Evolutionary conservation across 1,139 yeast species (phyloP), one percentile per base, ranked within the genome.

Genomic region (Geotrichum siamense): DNA sequence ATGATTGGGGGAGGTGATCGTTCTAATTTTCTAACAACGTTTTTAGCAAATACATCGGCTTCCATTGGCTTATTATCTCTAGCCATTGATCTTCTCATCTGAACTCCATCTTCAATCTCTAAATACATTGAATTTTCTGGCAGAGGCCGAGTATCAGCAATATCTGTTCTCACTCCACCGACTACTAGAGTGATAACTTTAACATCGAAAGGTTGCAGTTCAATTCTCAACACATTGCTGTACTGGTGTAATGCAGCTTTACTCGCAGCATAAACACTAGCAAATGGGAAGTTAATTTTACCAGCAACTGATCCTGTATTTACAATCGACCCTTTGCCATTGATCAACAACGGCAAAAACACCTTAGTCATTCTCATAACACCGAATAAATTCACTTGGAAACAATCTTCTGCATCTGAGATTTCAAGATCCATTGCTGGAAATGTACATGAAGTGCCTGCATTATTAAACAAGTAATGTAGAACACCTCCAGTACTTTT

Each of bases 211-310:
- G 89, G 85, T 56, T 74, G 75, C 70, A 84, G 59, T 62, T 84
- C 94, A 28, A 80, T 57, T 38, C 81, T 75, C 45, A 83, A 66
- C 1, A 72, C 71, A 41, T 74, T 70, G 1, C 84, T 82, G 58
- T 78, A 84, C 49, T 74, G 78, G 56, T 81, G 85, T 44, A 84
- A 74, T 1, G 93, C 93, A 2, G 93, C 86, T 57, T 84, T 84
- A 1, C 82, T 63, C 1, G 89, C 71, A n/a, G 79, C 71, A 58
- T 84, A 84, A 20, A 78, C 70, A 16, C 82, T 67, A 1, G 82
- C 76, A 61, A 79, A 82, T 13, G 93, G 94, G 64, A 82, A 78
- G 4, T 85, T 79, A 12, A 74, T 62, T 22, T 77, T 50, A 2
- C 84, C 93, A 15, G 84, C 76, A 3, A 80, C 64, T 2, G 89